These are phyloP conservation scores for Paramecium primaurelia DNA, from an alignment of 73 alveolate species.

Conservation along the genomic window DNA sequence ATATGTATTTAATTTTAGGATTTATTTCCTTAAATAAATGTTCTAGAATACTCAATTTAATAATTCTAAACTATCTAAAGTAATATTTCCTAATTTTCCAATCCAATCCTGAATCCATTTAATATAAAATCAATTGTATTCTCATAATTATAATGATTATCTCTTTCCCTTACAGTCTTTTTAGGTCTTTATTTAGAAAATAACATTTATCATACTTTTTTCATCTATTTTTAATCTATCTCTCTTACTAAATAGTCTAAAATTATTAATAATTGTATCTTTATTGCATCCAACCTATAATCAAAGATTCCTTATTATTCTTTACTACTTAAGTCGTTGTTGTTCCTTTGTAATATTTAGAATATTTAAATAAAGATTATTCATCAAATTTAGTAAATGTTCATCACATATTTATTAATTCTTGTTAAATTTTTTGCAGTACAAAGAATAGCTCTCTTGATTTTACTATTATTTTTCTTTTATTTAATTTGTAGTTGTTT, in stretches of 20 bases:
- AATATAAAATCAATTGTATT: constrained; percentile 59
- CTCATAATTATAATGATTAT: constrained; percentile 40
- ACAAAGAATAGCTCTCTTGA: constrained; percentile 83
- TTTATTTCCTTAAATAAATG: not conserved
- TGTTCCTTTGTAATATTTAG: constrained; percentile 73
- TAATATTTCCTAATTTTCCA: constrained; percentile 81
- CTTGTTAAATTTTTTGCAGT: constrained; percentile 81
- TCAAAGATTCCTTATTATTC: not conserved
- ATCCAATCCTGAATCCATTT: constrained; percentile 76
- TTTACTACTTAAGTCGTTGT: constrained; percentile 69
- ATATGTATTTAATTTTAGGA: not conserved
- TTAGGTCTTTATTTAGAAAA: constrained; percentile 66
- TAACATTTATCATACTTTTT: constrained; percentile 66
- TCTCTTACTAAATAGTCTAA: constrained; percentile 69
- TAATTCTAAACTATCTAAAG: constrained; percentile 61
- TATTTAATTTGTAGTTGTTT: constrained; percentile 68
- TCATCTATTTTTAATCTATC: constrained; percentile 61
- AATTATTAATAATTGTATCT: constrained; percentile 72
- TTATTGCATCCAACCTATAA: constrained; percentile 70
- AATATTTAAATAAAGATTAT: constrained; percentile 83
- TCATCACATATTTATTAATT: constrained; percentile 69
- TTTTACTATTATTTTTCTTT: constrained; percentile 71
- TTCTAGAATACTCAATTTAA: not conserved
- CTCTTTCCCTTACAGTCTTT: constrained; percentile 56
- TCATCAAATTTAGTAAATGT: constrained; percentile 78